phyloP scores from a whole-genome alignment of 2,329 filamentous ascomycete genomes.

The Trichoderma sp. region DNA sequence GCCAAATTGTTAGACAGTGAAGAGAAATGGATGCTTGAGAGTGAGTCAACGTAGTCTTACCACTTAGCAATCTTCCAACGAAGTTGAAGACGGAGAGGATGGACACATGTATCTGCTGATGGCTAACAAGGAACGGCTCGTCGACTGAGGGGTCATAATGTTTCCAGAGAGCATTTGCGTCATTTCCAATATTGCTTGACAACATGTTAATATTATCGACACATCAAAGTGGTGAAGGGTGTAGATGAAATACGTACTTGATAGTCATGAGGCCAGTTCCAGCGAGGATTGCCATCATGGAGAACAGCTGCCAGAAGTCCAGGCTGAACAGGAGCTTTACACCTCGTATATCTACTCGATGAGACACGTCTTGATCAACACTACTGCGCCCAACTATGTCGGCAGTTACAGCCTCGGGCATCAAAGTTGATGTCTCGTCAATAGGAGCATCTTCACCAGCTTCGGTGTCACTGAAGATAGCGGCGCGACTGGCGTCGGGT shows the following conservation, averaged over 20 bases:
- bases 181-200: constrained; percentile 86
- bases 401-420: constrained; percentile 62
- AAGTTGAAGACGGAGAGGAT: constrained; percentile 91
- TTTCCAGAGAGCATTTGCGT: constrained; percentile 84
- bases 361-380: constrained; percentile 72
- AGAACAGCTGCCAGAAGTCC: constrained; percentile 91
- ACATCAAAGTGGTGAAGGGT: not conserved
- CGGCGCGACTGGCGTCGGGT: constrained; percentile 8
- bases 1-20: not conserved
- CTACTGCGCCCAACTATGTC: constrained; percentile 57
- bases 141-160: constrained; percentile 74
- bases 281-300: constrained; percentile 84
- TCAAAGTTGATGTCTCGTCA: constrained; percentile 79
- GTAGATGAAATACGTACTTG: constrained; percentile 66
- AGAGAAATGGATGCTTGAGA: not conserved
- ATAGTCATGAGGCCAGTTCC: constrained; percentile 98
- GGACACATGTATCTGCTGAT: constrained; percentile 89
- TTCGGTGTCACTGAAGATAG: not conserved
- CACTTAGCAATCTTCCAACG: constrained; percentile 73
- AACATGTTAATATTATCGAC: not conserved
- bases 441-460: constrained; percentile 44
- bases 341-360: constrained; percentile 89
- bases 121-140: constrained; percentile 73
- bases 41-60: constrained; percentile 45
- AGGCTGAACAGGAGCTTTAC: constrained; percentile 67